A percentile compares a stretch with the other conserved stretches of the same genome.
phyloP scores from a whole-genome alignment of 345 rosid genomes.

The Rubroshorea leprosula region DNA sequence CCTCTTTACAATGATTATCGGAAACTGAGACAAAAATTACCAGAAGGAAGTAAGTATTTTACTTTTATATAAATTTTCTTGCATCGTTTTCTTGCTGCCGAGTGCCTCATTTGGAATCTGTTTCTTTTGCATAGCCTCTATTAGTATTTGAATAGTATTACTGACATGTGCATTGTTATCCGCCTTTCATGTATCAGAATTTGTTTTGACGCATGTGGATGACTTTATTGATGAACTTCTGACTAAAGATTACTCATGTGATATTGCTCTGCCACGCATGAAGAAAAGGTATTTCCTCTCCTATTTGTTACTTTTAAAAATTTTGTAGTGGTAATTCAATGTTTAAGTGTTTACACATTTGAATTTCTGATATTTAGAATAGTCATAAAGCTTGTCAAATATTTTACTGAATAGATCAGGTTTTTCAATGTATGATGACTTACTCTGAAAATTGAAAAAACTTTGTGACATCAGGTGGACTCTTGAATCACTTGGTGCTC shows the following conservation, averaged over 20 bases:
- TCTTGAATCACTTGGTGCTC: slow-evolving; percentile 48
- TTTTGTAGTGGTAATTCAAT: not conserved
- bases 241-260: slow-evolving; percentile 81
- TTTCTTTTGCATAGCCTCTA: not conserved
- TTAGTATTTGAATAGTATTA: not conserved
- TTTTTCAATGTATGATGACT: not conserved
- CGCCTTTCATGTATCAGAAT: slow-evolving; percentile 31
- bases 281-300: slow-evolving; percentile 57
- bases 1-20: slow-evolving; percentile 85
- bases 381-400: not conserved
- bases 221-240: slow-evolving; percentile 82
- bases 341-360: not conserved
- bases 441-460: not conserved
- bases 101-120: no score
- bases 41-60: slow-evolving; percentile 64
- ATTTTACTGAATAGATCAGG: not conserved
- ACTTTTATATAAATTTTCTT: not conserved
- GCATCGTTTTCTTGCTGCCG: not conserved
- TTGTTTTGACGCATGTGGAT: slow-evolving; percentile 67
- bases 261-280: slow-evolving; percentile 78
- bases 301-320: not conserved
- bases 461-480: slow-evolving; percentile 25
- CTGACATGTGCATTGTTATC: slow-evolving; percentile 8
- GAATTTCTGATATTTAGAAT: no score
- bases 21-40: slow-evolving; percentile 51